Evolutionary conservation across 768 basidiomycete genomes (phyloP), one percentile per base, ranked within the genome.

Genomic region (Amanita jacksonii): DNA sequence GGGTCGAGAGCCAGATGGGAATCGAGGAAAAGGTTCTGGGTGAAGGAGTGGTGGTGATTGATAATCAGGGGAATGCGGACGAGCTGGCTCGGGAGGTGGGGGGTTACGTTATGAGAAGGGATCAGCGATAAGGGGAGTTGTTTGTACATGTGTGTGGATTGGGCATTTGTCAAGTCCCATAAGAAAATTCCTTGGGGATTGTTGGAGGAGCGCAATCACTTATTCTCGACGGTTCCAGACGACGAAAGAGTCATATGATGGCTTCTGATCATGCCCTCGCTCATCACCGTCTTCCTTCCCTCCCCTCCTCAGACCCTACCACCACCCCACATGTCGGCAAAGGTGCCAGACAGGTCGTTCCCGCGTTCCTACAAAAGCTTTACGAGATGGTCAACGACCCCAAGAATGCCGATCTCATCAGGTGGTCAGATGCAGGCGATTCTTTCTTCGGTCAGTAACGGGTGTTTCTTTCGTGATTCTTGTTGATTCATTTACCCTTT

Each of bases 381-480:
- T 93, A 83, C 63, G 85, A 84, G 61, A 93, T 98, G 80, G 88
- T 97, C 19, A 89, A 86, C 52, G 90, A 97, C 61, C 70, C 79
- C 2, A 70, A 74, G 30, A 88, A 90, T 43, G 76, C 81, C 51
- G 76, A 85, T 52, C 73, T 96, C 40, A 97, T 98, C 56, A 68
- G 85, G 52, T 98, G 94, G 94, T 84, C 86, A 3, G 83, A 88
- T 18, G 73, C 76, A 7, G 94, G 93, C 22, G 89, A 92, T 57
- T 87, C 89, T 0, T 97, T 98, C 67, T 89, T 83, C 60, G 89
- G 93, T 91, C 47, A 35, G 62, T 32, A 9, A 6, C 18, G 23
- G n/a, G n/a, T n/a, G n/a, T n/a, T n/a, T n/a, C 8, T 13, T 20
- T 19, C 23, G 19, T 31, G 4, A 6, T 37, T 18, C 20, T 23